phyloP scores from a whole-genome alignment of 768 basidiomycete species.

The Kwoniella shandongensis region DNA sequence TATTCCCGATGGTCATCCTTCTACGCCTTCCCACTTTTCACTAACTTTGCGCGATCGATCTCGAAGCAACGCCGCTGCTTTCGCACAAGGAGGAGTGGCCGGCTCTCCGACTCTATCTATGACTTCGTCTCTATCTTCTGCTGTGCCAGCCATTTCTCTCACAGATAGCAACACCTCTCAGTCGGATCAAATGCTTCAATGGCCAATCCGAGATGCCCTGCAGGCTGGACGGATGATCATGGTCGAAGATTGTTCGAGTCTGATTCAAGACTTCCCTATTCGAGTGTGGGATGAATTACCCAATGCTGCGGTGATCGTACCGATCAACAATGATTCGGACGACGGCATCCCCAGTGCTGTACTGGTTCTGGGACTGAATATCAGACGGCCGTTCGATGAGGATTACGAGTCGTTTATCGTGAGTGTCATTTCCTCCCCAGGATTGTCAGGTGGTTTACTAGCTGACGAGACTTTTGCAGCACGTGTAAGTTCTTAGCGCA shows the following conservation, averaged over 20 bases:
- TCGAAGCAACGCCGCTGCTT: not conserved
- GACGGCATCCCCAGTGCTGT: constrained; percentile 42
- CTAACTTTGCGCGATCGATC: constrained; percentile 10
- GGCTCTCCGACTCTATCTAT: constrained; percentile 41
- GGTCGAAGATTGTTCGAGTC: constrained; percentile 40
- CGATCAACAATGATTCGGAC: constrained; percentile 46
- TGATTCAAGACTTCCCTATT: constrained; percentile 40
- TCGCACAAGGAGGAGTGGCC: not conserved
- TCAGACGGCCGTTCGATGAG: constrained; percentile 46
- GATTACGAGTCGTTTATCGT: constrained; percentile 48
- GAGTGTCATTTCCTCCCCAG: constrained; percentile 7
- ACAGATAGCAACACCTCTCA: not conserved
- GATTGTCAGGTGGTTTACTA: not conserved
- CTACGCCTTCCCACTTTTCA: constrained; percentile 18
- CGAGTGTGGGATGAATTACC: constrained; percentile 50
- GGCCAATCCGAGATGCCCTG: constrained; percentile 47
- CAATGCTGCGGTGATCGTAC: constrained; percentile 40
- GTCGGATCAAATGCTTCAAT: constrained; percentile 21
- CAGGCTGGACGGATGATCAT: constrained; percentile 33
- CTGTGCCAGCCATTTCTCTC: not conserved
- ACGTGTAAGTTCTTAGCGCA: constrained; percentile 37
- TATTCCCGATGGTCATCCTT: constrained; percentile 39
- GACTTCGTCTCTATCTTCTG: constrained; percentile 27
- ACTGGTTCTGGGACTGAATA: constrained; percentile 42
- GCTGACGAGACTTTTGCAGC: constrained; percentile 15